Percentiles rank a stretch among this genome's conserved stretches.
Evolutionary conservation across 2,329 filamentous ascomycete species (phyloP).

Genomic region (Colletotrichum phormii): DNA sequence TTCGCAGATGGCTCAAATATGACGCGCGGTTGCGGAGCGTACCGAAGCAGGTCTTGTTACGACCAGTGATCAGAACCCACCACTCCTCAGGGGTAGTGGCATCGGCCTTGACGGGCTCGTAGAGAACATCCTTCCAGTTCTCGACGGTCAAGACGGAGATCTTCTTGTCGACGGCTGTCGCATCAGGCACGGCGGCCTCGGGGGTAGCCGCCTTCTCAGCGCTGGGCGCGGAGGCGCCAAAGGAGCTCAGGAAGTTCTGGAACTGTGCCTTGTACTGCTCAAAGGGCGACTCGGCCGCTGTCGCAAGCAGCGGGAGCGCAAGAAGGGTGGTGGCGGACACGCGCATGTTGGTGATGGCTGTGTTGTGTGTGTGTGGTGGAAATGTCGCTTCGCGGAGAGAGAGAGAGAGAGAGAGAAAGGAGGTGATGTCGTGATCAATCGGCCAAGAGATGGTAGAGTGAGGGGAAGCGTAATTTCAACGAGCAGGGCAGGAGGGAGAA

Average conservation of each 20-base stretch:
- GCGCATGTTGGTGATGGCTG: slow-evolving; percentile 61
- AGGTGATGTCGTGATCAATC: slow-evolving; percentile 30
- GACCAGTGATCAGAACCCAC: slow-evolving; percentile 79
- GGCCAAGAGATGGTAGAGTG: slow-evolving; percentile 25
- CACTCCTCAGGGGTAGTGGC: slow-evolving; percentile 76
- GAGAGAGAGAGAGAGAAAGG: slow-evolving; percentile 32
- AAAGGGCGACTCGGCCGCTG: slow-evolving; percentile 62
- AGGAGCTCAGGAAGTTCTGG: slow-evolving; percentile 72
- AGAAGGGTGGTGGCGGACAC: slow-evolving; percentile 64
- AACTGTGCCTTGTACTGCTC: slow-evolving; percentile 72
- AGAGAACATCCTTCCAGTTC: slow-evolving; percentile 78
- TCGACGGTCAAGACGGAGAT: slow-evolving; percentile 70
- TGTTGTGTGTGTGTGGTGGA: slow-evolving; percentile 21
- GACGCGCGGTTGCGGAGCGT: slow-evolving; percentile 43
- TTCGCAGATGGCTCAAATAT: slow-evolving; percentile 1
- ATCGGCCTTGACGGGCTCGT: slow-evolving; percentile 68
- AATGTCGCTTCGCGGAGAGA: neutral
- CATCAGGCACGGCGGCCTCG: slow-evolving; percentile 54
- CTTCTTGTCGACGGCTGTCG: slow-evolving; percentile 52
- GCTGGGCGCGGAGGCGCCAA: slow-evolving; percentile 64
- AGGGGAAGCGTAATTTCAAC: slow-evolving; percentile 25
- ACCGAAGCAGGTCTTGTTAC: slow-evolving; percentile 83
- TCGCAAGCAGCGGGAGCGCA: slow-evolving; percentile 67
- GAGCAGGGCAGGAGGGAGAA: neutral
- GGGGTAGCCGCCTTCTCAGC: slow-evolving; percentile 56